Evolutionary conservation across 2,329 filamentous ascomycete species (phyloP).

Genomic region (Herpomyces periplanetae): DNA sequence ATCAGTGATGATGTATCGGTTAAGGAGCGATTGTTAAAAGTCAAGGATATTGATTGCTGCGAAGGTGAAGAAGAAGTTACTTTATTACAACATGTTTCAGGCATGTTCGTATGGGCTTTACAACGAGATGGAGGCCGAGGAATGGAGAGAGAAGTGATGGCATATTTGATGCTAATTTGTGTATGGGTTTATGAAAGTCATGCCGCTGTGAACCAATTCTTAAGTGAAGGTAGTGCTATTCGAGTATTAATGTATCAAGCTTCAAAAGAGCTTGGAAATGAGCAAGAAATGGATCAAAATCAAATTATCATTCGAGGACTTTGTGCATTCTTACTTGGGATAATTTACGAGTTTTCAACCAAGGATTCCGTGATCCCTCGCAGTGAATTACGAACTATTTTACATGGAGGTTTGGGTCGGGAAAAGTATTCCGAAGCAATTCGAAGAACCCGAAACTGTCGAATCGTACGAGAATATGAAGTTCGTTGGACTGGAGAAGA

Average conservation of each 20-base stretch:
- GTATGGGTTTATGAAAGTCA: slow-evolving; percentile 76
- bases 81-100: slow-evolving; percentile 51
- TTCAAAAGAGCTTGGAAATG: slow-evolving; percentile 28
- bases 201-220: slow-evolving; percentile 61
- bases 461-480: slow-evolving; percentile 55
- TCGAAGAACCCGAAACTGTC: slow-evolving; percentile 31
- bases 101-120: slow-evolving; percentile 44
- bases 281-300: slow-evolving; percentile 11
- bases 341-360: slow-evolving; percentile 83
- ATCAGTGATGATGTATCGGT: slow-evolving; percentile 38
- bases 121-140: slow-evolving; percentile 35
- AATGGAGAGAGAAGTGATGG: slow-evolving; percentile 37
- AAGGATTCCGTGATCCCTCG: slow-evolving; percentile 75
- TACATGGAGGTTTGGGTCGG: slow-evolving; percentile 35
- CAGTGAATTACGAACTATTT: slow-evolving; percentile 33
- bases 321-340: slow-evolving; percentile 43
- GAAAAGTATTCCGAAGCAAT: slow-evolving; percentile 59
- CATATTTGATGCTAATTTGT: slow-evolving; percentile 55
- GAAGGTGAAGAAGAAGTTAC: slow-evolving; percentile 81
- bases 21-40: slow-evolving; percentile 35
- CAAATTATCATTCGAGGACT: slow-evolving; percentile 37
- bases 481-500: slow-evolving; percentile 24
- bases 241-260: slow-evolving; percentile 43
- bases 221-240: slow-evolving; percentile 68
- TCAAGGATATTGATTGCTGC: slow-evolving; percentile 57